Evolutionary conservation across 768 basidiomycete genomes (phyloP), one percentile per base, ranked within the genome.

Genomic region (Boletus speciosus): DNA sequence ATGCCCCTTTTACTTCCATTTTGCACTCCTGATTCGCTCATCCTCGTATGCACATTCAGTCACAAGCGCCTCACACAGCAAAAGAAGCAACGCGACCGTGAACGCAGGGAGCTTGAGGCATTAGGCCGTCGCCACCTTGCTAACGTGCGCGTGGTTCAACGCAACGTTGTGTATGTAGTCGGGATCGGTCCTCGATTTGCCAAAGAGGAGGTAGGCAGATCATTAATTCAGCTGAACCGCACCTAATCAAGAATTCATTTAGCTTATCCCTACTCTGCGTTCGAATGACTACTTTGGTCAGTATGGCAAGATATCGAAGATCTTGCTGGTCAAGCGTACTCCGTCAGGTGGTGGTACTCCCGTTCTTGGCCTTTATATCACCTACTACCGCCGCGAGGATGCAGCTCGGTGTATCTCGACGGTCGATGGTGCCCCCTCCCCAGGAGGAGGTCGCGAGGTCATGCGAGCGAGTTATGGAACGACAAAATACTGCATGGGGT

Each of bases 281-380:
- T 94, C 93, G 6, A 87, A 86, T 61, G 97, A 99, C 61, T 98
- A 97, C 68, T 98, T 98, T 68, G 97, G 97, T 10, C 94, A 97
- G 68, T 99, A 98, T 71, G 97, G 97, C 62, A 98, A 95, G 76
- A 98, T 99, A 61, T 84, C 88, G 40, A 96, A 96, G 76, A 92
- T 99, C 45, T 78, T 98, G 49, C 81, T 99, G 31, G 87, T 92
- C 47, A 98, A 98, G 71, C 86, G 96, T 37, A 88, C 86, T 6
- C 78, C 85, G 5, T 83, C 90, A 9, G 87, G 84, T 41, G 84
- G 83, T 45, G 81, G 81, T 52, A 81, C 78, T 15, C 87, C 86
- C 45, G 85, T 87, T 43, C 82, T 96, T 36, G 96, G 96, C n/a
- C 77, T 99, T 40, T 98, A 98, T 71, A 93, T 99, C 71, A 96